Evolutionary conservation across 1,284 basidiomycete species (phyloP), one percentile per base, ranked within the genome.

Genomic region (Agaricales sp.): DNA sequence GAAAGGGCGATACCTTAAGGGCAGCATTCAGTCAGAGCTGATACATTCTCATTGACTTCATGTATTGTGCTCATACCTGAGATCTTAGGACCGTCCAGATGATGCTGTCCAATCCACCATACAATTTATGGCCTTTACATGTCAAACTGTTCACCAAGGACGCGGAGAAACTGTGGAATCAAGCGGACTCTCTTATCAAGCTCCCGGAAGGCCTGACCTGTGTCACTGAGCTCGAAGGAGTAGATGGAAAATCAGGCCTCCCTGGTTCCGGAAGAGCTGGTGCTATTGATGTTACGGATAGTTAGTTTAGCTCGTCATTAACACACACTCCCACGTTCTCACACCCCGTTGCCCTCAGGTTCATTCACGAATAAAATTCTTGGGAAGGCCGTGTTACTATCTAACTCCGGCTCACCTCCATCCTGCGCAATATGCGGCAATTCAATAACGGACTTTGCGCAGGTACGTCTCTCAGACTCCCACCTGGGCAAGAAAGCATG

Each of bases 91-190:
- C 77, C 35, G 69, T 80, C 22, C 69, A 70, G 26, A 67, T 65
- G 20, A 82, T 85, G 80, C 61, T 82, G 12, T 64, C 69, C 1
- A 70, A 62, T 4, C 75, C 75, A 57, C 80, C 81, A 2, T 85
- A 78, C 58, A 73, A 68, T 55, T 71, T 67, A 19, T 82, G 80
- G 80, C 80, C 81, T 0, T 63, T 85, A 43, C 76, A 78, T 52
- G 72, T 87, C 50, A 84, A 83, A 54, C 63, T 87, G 11, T 88
- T 88, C 60, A 81, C 80, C 0, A 61, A 70, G 20, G 75, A 80
- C 49, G 80, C 78, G 18, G 66, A 69, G n/a, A 70, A 68, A 52
- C 58, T 58, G 11, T 82, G 81, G 81, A 57, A 63, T 14, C 30
- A 35, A n/a, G 61, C 61, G 8, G 62, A 69, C 8, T 49, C 50